Conservation (phyloP, 768 basidiomycete species). For the Candolleomyces aberdarensis region DNA sequence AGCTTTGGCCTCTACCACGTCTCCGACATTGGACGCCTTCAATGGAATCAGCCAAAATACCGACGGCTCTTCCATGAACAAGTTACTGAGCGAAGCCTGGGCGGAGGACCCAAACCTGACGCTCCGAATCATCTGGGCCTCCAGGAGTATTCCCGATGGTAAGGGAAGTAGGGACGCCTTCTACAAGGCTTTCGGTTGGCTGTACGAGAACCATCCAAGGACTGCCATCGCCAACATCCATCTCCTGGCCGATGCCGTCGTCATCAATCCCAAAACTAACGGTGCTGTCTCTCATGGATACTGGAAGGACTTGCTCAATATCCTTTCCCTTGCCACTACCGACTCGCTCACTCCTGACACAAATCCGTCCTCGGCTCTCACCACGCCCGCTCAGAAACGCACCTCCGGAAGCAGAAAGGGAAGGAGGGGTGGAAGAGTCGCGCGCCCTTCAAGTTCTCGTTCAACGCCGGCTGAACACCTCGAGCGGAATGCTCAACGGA, state of each 20-base stretch:
- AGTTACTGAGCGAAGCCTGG: slow-evolving; percentile 51
- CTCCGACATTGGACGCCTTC: slow-evolving; percentile 57
- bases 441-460: slow-evolving; percentile 9
- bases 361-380: slow-evolving; percentile 22
- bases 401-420: slow-evolving; percentile 10
- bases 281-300: slow-evolving; percentile 49
- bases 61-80: slow-evolving; percentile 21
- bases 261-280: slow-evolving; percentile 30
- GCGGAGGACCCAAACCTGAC: slow-evolving; percentile 54
- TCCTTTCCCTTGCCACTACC: slow-evolving; percentile 56
- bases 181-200: slow-evolving; percentile 66
- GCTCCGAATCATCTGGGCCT: slow-evolving; percentile 63
- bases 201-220: slow-evolving; percentile 64
- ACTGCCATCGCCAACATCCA: slow-evolving; percentile 64
- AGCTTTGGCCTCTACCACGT: slow-evolving; percentile 49
- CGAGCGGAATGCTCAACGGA: slow-evolving; percentile 5
- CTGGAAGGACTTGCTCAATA: slow-evolving; percentile 75
- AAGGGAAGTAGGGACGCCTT: slow-evolving; percentile 59
- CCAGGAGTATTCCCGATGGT: slow-evolving; percentile 69
- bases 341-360: slow-evolving; percentile 40
- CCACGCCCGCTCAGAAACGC: slow-evolving; percentile 8
- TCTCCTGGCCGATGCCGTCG: slow-evolving; percentile 50
- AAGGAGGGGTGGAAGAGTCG: slow-evolving; percentile 12
- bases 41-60: slow-evolving; percentile 31
- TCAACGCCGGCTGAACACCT: background rate